Evolutionary conservation across 1,139 yeast genomes (phyloP).

Genomic region (Insectozyma bohioensis): DNA sequence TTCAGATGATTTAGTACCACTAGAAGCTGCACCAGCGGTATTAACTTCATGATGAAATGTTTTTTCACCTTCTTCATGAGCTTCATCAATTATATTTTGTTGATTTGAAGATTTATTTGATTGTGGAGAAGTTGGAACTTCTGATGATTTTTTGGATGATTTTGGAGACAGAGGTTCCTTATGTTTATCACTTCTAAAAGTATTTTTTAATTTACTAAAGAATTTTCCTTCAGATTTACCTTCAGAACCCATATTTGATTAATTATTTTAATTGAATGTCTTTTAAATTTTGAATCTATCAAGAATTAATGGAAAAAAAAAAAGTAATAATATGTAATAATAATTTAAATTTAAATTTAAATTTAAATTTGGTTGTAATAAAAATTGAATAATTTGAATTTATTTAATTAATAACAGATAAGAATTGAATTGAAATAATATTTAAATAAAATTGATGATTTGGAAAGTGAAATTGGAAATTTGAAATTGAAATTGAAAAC

Average conservation of each 20-base stretch:
- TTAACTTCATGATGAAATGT: slow-evolving; percentile 7
- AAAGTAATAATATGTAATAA: too few species aligned
- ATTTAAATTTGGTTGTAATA: too few species aligned
- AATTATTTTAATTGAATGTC: slow-evolving; percentile 4
- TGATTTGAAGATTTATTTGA: slow-evolving; percentile 4
- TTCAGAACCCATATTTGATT: too few species aligned
- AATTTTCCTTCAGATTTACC: slow-evolving; percentile 17
- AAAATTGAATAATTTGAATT: too few species aligned
- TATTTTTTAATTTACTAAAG: slow-evolving; percentile 28
- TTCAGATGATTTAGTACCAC: slow-evolving; percentile 3
- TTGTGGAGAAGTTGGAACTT: slow-evolving; percentile 10
- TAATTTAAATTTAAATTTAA: too few species aligned
- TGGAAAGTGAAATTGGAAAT: too few species aligned
- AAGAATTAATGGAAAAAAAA: too few species aligned
- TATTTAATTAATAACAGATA: too few species aligned
- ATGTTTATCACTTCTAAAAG: slow-evolving; percentile 21
- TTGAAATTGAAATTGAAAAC: too few species aligned
- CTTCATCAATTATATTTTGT: slow-evolving; percentile 11
- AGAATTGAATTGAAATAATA: too few species aligned
- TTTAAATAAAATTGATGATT: too few species aligned
- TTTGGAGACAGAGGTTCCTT: slow-evolving; percentile 8
- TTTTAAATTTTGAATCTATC: too few species aligned
- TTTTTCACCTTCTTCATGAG: slow-evolving; percentile 13
- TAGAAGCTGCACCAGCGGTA: slow-evolving; percentile 3
- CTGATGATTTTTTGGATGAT: slow-evolving; percentile 9